phyloP scores from a whole-genome alignment of 1,284 basidiomycete genomes.

The Hemileia vastatrix region DNA sequence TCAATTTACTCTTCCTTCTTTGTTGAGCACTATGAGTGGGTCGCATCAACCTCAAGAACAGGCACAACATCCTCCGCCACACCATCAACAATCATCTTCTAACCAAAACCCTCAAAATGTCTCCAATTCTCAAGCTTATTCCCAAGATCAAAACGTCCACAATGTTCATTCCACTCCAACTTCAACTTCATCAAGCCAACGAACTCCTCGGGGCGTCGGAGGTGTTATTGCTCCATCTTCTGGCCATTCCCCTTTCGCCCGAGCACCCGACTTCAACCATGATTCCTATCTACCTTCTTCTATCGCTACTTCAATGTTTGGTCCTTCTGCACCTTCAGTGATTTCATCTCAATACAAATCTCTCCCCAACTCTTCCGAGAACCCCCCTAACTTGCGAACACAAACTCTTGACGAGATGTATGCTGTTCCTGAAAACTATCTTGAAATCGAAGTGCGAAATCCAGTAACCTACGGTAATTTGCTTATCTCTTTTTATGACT shows the following conservation, averaged over 20 bases:
- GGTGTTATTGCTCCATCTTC: conserved; percentile 15
- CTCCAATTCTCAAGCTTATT: too few relatives aligned
- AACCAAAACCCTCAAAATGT: too few relatives aligned
- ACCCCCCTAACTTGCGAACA: not conserved
- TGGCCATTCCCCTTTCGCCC: conserved; percentile 19
- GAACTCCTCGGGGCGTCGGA: too few relatives aligned
- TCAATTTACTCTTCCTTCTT: too few relatives aligned
- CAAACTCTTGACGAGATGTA: conserved; percentile 81
- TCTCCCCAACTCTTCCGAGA: conserved; percentile 1
- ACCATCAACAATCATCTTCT: too few relatives aligned
- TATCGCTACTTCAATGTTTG: conserved; percentile 17
- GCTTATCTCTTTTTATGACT: not conserved
- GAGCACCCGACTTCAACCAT: conserved; percentile 22
- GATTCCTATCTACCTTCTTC: conserved; percentile 21
- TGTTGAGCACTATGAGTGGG: too few relatives aligned
- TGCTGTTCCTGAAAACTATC: conserved; percentile 80
- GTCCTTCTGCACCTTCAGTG: not conserved
- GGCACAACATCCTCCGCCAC: too few relatives aligned
- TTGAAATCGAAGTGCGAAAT: conserved; percentile 96
- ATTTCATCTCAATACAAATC: too few relatives aligned
- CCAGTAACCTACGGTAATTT: conserved; percentile 85
- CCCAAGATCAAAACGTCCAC: too few relatives aligned
- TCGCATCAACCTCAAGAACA: too few relatives aligned
- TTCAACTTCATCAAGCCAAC: too few relatives aligned
- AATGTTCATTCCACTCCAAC: too few relatives aligned